Percentiles rank a stretch among this genome's conserved stretches.
These are phyloP conservation scores for Soucietia sequanensis DNA, from an alignment of 805 yeast species.

Conservation along the genomic window DNA sequence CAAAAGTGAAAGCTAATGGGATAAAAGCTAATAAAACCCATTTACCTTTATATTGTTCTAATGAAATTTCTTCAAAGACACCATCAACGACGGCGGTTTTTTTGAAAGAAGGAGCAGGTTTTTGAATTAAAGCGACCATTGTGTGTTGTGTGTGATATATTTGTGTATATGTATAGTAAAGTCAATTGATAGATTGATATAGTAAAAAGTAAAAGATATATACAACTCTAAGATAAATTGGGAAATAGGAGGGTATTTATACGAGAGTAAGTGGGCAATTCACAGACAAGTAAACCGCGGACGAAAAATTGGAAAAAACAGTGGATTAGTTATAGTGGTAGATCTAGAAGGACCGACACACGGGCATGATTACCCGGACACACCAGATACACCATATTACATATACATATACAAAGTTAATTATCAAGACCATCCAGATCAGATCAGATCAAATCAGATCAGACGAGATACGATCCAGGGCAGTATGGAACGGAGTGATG, in stretches of 20 bases:
- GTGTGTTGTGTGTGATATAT: conserved; percentile 5
- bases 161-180: not conserved
- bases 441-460: too few species aligned
- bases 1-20: conserved; percentile 99
- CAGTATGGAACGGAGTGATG: too few species aligned
- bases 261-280: too few species aligned
- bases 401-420: too few species aligned
- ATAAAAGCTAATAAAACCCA: conserved; percentile 97
- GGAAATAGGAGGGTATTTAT: conserved; percentile 3
- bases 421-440: too few species aligned
- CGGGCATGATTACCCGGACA: too few species aligned
- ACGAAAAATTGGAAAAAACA: too few species aligned
- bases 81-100: conserved; percentile 98
- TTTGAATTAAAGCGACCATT: conserved; percentile 90
- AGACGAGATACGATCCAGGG: too few species aligned
- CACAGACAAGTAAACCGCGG: too few species aligned
- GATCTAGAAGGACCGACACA: too few species aligned
- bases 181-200: conserved; percentile 2
- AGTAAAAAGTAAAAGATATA: not conserved
- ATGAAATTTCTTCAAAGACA: conserved; percentile 88
- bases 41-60: conserved; percentile 95
- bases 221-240: not conserved
- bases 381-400: too few species aligned
- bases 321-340: too few species aligned
- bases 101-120: conserved; percentile 94